Percentiles rank a stretch among this genome's conserved stretches.
These are phyloP conservation scores for Rhodotorula sp. DNA, from an alignment of 1,284 basidiomycete species.

Conservation along the genomic window DNA sequence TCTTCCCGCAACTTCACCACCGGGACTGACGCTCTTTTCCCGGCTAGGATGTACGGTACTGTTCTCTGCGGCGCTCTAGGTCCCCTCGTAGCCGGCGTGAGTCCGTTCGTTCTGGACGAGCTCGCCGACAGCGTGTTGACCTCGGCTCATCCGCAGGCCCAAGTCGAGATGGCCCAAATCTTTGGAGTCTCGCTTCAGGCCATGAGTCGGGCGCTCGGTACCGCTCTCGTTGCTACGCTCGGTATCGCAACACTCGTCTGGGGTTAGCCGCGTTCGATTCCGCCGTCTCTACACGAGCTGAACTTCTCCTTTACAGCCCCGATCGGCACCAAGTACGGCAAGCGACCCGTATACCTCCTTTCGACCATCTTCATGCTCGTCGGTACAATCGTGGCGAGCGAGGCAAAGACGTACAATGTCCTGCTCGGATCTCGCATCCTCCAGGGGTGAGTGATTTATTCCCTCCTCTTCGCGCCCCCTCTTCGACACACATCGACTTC, in stretches of 20 bases:
- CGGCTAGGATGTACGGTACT: constrained; percentile 5
- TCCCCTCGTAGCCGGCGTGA: not conserved
- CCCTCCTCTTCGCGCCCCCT: no score
- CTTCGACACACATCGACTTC: no score
- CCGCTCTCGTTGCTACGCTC: not conserved
- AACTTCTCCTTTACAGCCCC: not conserved
- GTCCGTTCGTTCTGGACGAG: no score
- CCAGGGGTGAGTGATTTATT: not conserved
- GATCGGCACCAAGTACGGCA: constrained; percentile 7
- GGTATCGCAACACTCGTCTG: constrained; percentile 4
- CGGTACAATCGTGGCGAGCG: constrained; percentile 1
- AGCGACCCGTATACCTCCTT: constrained; percentile 2
- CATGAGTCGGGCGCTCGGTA: not conserved
- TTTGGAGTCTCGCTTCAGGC: not conserved
- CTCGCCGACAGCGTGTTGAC: no score
- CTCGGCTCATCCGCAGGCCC: constrained; percentile 1
- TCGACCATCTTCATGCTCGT: not conserved
- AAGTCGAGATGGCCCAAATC: not conserved
- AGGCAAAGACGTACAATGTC: not conserved
- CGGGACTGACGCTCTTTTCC: not conserved
- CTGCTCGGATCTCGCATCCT: constrained; percentile 6
- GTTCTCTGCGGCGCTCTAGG: constrained; percentile 7
- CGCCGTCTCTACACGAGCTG: not conserved
- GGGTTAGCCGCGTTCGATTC: not conserved
- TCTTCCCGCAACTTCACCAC: not conserved